phyloP scores from a whole-genome alignment of 306 rosid genomes.

The Mimosa pudica region DNA sequence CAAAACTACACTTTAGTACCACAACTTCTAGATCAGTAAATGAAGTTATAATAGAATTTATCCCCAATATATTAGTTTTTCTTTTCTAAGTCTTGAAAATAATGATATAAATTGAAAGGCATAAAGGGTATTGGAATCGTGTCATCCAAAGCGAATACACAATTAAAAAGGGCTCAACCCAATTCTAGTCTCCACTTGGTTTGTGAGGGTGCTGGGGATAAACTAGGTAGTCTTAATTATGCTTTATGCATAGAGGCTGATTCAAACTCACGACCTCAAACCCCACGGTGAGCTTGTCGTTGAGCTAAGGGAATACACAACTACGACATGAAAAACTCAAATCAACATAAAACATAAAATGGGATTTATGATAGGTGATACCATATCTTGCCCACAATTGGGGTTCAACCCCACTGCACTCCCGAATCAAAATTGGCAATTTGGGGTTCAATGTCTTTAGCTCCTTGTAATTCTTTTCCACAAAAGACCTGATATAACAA shows the following conservation, averaged over 20 bases:
- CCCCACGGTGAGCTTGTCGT: too few relatives aligned
- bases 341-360: neutral
- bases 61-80: neutral
- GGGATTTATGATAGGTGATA: conserved; percentile 38
- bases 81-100: neutral
- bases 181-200: too few relatives aligned
- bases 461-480: conserved; percentile 84
- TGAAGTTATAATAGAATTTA: conserved; percentile 3
- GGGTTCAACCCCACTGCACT: conserved; percentile 80
- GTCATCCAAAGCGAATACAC: conserved; percentile 10
- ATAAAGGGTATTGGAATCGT: neutral
- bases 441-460: conserved; percentile 83
- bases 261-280: too few relatives aligned
- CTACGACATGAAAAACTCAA: conserved; percentile 5
- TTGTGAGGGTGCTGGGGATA: too few relatives aligned
- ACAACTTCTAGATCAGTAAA: neutral
- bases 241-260: too few relatives aligned
- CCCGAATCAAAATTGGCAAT: conserved; percentile 90
- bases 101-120: neutral
- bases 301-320: conserved; percentile 24
- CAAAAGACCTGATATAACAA: conserved; percentile 61
- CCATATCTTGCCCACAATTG: conserved; percentile 99
- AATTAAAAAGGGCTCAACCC: too few relatives aligned
- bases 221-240: too few relatives aligned
- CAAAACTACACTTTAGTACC: neutral